Percentiles rank a stretch among this genome's conserved stretches.
Evolutionary conservation across 768 basidiomycete species (phyloP).

Genomic region (Megacollybia marginata): DNA sequence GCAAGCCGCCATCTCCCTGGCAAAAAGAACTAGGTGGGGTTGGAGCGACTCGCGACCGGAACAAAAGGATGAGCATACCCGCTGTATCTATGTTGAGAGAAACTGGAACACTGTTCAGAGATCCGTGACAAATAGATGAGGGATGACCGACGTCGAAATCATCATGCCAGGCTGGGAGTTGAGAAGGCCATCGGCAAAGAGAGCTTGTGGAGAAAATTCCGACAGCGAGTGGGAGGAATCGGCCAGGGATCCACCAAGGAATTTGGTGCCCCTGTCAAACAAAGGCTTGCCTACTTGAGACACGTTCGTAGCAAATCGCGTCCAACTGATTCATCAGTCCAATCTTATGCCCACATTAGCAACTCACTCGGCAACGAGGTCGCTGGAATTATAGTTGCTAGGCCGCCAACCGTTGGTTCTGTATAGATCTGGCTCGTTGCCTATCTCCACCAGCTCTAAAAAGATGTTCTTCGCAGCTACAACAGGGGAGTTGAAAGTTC

Average conservation of each 20-base stretch:
- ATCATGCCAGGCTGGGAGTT: slow-evolving; percentile 28
- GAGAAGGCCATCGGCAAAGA: slow-evolving; percentile 31
- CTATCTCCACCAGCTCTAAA: slow-evolving; percentile 30
- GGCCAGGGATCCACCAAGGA: slow-evolving; percentile 17
- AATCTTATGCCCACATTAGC: too few relatives aligned
- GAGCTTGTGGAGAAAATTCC: slow-evolving; percentile 32
- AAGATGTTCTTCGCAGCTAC: slow-evolving; percentile 21
- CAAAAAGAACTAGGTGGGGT: slow-evolving; percentile 36
- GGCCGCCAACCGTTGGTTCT: slow-evolving; percentile 15
- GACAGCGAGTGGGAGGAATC: slow-evolving; percentile 18
- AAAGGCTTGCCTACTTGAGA: slow-evolving; percentile 7
- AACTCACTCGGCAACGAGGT: slow-evolving; percentile 23
- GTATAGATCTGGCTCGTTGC: slow-evolving; percentile 33
- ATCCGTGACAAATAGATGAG: neutral
- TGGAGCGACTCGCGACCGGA: neutral
- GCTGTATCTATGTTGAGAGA: slow-evolving; percentile 40
- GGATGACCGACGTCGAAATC: slow-evolving; percentile 26
- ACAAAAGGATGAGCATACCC: slow-evolving; percentile 17
- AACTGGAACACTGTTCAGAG: slow-evolving; percentile 15
- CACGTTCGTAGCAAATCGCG: slow-evolving; percentile 21
- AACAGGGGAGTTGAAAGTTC: slow-evolving; percentile 23
- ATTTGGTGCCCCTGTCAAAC: slow-evolving; percentile 8
- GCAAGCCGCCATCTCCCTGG: slow-evolving; percentile 40
- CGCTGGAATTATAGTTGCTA: slow-evolving; percentile 17
- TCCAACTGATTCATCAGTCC: slow-evolving; percentile 19